Conservation (phyloP, 202 grass and related monocot species). For the Schoenoplectus tabernaemontani region DNA sequence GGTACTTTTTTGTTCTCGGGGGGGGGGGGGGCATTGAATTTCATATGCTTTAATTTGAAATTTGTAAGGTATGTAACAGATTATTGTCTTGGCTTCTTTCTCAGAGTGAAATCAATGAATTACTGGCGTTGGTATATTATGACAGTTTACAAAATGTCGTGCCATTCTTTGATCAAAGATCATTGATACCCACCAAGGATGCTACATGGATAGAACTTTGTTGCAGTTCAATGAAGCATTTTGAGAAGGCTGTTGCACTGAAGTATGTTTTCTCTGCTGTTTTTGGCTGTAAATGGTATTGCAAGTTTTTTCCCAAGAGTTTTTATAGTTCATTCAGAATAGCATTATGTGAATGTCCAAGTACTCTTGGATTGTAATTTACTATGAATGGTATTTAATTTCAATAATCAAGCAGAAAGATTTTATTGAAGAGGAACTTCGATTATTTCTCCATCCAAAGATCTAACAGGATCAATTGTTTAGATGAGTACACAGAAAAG, state of each 20-base stretch:
- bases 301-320: not conserved
- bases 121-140: conserved; percentile 91
- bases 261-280: conserved; percentile 37
- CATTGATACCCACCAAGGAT: conserved; percentile 75
- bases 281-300: no score
- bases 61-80: not conserved
- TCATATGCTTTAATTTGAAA: conserved; percentile 23
- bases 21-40: not conserved
- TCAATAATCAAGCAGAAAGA: not conserved
- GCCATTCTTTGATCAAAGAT: conserved; percentile 93
- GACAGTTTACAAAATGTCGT: conserved; percentile 91
- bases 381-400: no score
- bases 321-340: not conserved
- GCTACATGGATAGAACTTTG: conserved; percentile 69
- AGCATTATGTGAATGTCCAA: not conserved
- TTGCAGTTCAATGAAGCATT: conserved; percentile 84
- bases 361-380: not conserved
- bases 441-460: not conserved
- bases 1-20: conserved; percentile 23
- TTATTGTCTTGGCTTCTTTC: conserved; percentile 18
- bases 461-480: not conserved
- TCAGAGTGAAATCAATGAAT: conserved; percentile 80
- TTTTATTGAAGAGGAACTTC: no score
- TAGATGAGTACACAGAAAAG: not conserved
- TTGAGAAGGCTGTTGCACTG: conserved; percentile 79